Conservation (phyloP, 2,329 filamentous ascomycete genomes). For the Periconia macrospinosa region DNA sequence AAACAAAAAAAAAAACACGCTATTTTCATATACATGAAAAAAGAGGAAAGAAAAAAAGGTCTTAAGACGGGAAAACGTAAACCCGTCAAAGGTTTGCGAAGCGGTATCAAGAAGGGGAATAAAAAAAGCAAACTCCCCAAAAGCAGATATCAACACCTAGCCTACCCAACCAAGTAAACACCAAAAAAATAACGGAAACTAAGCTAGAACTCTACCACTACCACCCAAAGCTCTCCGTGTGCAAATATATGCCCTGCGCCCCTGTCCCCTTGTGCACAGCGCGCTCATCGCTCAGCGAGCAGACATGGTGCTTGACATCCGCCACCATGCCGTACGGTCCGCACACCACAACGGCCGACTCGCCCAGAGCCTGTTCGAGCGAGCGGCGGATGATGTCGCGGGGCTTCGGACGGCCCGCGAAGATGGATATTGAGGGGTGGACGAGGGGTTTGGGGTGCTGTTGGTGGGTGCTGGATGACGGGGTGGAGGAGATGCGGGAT, state of each 20-base stretch:
- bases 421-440: constrained; percentile 39
- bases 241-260: constrained; percentile 65
- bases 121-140: too few species aligned
- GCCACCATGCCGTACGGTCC: constrained; percentile 59
- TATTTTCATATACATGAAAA: too few species aligned
- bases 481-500: constrained; percentile 15
- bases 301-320: constrained; percentile 59
- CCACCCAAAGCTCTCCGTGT: constrained; percentile 61
- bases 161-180: neutral
- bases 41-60: too few species aligned
- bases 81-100: too few species aligned
- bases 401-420: constrained; percentile 57
- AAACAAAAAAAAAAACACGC: too few species aligned
- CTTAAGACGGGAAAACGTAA: too few species aligned
- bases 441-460: constrained; percentile 18
- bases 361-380: constrained; percentile 62
- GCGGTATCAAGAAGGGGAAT: too few species aligned
- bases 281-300: constrained; percentile 63
- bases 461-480: constrained; percentile 8
- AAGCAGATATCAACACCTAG: too few species aligned
- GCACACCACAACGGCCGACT: constrained; percentile 65
- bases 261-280: constrained; percentile 69
- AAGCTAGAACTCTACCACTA: neutral
- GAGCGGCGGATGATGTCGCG: constrained; percentile 56
- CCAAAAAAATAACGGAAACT: neutral